Percentiles rank a stretch among this genome's conserved stretches.
These are phyloP conservation scores for Tylopilus sp. DNA, from an alignment of 768 basidiomycete species.

Conservation along the genomic window DNA sequence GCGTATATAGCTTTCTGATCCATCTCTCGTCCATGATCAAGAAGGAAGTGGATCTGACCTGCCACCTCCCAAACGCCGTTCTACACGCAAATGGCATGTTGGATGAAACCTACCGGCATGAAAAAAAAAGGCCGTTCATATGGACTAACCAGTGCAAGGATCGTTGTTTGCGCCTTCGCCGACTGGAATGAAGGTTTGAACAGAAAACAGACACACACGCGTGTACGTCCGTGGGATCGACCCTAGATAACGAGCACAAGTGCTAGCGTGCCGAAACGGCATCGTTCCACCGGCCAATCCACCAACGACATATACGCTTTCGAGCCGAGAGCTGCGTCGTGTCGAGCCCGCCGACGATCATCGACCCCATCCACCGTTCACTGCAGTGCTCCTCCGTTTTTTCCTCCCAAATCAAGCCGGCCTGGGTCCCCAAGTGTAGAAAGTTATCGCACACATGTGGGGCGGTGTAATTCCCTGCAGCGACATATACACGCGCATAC, in stretches of 20 bases:
- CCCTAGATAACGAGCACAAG: neutral
- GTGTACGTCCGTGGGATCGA: neutral
- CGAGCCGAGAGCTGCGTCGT: constrained; percentile 43
- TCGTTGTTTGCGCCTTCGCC: neutral
- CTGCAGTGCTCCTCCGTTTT: constrained; percentile 23
- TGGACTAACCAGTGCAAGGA: neutral
- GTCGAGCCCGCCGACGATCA: constrained; percentile 46
- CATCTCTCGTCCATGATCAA: neutral
- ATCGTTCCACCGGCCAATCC: constrained; percentile 51
- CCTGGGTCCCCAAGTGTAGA: constrained; percentile 35
- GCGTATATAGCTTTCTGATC: neutral
- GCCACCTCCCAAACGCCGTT: constrained; percentile 7
- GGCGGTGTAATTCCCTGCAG: constrained; percentile 62
- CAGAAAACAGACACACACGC: neutral
- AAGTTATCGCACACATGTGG: constrained; percentile 52
- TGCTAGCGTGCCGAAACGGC: neutral
- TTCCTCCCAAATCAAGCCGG: constrained; percentile 51
- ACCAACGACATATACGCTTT: constrained; percentile 60
- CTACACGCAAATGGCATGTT: constrained; percentile 16
- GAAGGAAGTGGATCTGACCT: neutral
- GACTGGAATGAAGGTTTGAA: neutral
- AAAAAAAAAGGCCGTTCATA: neutral
- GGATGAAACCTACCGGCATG: neutral
- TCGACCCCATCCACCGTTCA: constrained; percentile 44
- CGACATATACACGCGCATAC: constrained; percentile 50